A percentile compares a stretch with the other conserved stretches of the same genome.
phyloP scores from a whole-genome alignment of 2,329 filamentous ascomycete genomes.

The Fusarium sp. region DNA sequence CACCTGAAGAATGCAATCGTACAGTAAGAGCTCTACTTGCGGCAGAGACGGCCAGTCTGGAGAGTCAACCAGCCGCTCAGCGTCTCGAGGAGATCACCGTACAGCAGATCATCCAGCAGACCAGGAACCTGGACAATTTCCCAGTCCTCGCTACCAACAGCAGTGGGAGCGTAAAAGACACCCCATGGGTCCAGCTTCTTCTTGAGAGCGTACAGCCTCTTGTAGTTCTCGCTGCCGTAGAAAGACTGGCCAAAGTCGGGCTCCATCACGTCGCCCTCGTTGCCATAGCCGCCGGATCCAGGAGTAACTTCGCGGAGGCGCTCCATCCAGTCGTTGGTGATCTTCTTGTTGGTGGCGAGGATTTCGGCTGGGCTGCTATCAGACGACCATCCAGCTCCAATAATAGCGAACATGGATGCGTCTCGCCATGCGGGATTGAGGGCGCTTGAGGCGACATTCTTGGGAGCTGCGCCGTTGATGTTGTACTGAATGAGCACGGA shows the following conservation, averaged over 20 bases:
- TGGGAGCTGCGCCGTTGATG: slow-evolving; percentile 34
- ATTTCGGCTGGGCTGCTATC: slow-evolving; percentile 8
- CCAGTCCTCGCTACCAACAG: slow-evolving; percentile 32
- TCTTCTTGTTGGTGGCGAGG: slow-evolving; percentile 43
- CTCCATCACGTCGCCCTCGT: slow-evolving; percentile 48
- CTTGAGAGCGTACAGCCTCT: slow-evolving; percentile 44
- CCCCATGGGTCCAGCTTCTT: slow-evolving; percentile 44
- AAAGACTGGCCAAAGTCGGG: slow-evolving; percentile 45
- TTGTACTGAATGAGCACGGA: slow-evolving; percentile 40
- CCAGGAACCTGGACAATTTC: slow-evolving; percentile 11
- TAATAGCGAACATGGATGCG: slow-evolving; percentile 49
- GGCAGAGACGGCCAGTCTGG: slow-evolving; percentile 27
- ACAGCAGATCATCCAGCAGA: slow-evolving; percentile 11
- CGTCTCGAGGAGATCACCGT: slow-evolving; percentile 23
- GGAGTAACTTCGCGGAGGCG: slow-evolving; percentile 26
- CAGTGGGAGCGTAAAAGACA: slow-evolving; percentile 39
- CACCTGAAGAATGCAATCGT: neutral
- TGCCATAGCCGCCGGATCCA: slow-evolving; percentile 43
- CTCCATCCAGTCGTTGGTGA: slow-evolving; percentile 30
- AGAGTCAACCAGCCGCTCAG: slow-evolving; percentile 27
- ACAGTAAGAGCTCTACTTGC: slow-evolving; percentile 3
- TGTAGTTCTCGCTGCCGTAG: slow-evolving; percentile 41
- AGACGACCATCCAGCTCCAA: slow-evolving; percentile 31
- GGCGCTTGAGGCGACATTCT: slow-evolving; percentile 44
- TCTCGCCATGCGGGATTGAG: slow-evolving; percentile 57